Evolutionary conservation across 805 yeast genomes (phyloP).

Genomic region (Jamesozyma hellenica): DNA sequence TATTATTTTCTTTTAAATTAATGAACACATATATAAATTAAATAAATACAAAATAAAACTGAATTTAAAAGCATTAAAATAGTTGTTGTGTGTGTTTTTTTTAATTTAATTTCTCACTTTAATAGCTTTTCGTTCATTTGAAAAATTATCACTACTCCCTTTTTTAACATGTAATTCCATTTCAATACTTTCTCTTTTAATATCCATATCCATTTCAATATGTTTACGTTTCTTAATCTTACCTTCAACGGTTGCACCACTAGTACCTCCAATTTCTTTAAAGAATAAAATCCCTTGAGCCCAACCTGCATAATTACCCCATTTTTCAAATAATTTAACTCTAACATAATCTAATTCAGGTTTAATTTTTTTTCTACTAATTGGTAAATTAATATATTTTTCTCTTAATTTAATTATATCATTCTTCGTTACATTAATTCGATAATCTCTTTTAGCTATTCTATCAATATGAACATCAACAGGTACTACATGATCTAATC

Average conservation of each 20-base stretch:
- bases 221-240: slow-evolving; percentile 15
- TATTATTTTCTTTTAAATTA: no score
- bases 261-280: slow-evolving; percentile 69
- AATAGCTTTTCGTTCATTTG: no score
- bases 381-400: slow-evolving; percentile 22
- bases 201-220: background rate
- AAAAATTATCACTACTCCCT: no score
- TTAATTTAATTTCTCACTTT: no score
- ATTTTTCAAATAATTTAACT: slow-evolving; percentile 47
- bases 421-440: slow-evolving; percentile 31
- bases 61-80: no score
- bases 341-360: slow-evolving; percentile 40
- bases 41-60: no score
- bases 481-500: slow-evolving; percentile 75
- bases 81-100: no score
- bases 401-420: slow-evolving; percentile 21
- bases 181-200: background rate
- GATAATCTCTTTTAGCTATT: slow-evolving; percentile 76
- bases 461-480: slow-evolving; percentile 93
- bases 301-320: slow-evolving; percentile 97
- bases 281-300: slow-evolving; percentile 93
- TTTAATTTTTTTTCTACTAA: slow-evolving; percentile 27
- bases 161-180: no score
- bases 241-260: slow-evolving; percentile 43
- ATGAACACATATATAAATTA: no score